Conservation (phyloP, 2,329 filamentous ascomycete species). For the Tolypocladium inflatum region DNA sequence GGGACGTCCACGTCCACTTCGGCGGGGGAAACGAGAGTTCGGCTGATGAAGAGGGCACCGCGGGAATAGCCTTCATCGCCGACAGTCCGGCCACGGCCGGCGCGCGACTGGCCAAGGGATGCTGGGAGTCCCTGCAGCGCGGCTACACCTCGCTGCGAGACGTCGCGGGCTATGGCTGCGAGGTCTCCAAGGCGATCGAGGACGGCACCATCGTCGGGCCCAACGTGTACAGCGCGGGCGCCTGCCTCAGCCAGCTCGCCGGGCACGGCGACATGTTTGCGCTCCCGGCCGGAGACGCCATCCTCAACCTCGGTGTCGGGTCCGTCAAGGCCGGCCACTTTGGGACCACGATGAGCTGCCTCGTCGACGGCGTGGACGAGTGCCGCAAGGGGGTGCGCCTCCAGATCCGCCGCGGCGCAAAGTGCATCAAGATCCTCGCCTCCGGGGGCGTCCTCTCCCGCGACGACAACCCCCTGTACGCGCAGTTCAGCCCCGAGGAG, state of each 20-base stretch:
- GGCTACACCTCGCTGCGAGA: slow-evolving; percentile 43
- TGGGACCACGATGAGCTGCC: slow-evolving; percentile 12
- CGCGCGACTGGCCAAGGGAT: slow-evolving; percentile 28
- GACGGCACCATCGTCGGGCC: slow-evolving; percentile 35
- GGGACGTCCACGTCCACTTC: slow-evolving; percentile 42
- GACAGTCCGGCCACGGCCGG: slow-evolving; percentile 21
- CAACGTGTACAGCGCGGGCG: slow-evolving; percentile 37
- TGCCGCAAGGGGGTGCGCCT: slow-evolving; percentile 27
- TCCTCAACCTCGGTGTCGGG: slow-evolving; percentile 22
- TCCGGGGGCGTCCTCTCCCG: slow-evolving; percentile 27
- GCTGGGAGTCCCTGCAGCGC: slow-evolving; percentile 28
- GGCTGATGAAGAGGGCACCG: slow-evolving; percentile 8
- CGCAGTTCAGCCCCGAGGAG: slow-evolving; percentile 29
- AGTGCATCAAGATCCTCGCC: slow-evolving; percentile 28
- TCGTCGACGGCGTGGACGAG: slow-evolving; percentile 29
- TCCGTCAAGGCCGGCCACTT: slow-evolving; percentile 19
- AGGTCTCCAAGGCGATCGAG: slow-evolving; percentile 29
- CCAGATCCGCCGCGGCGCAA: slow-evolving; percentile 28
- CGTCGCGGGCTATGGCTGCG: slow-evolving; percentile 33
- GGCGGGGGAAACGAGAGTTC: slow-evolving; percentile 19
- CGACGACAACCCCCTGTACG: slow-evolving; percentile 25
- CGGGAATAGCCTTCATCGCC: slow-evolving; percentile 13
- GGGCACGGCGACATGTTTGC: slow-evolving; percentile 33
- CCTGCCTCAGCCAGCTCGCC: slow-evolving; percentile 33
- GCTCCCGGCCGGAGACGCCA: slow-evolving; percentile 23